phyloP scores from a whole-genome alignment of 495 filamentous ascomycete genomes.

The Podospora pseudopauciseta region DNA sequence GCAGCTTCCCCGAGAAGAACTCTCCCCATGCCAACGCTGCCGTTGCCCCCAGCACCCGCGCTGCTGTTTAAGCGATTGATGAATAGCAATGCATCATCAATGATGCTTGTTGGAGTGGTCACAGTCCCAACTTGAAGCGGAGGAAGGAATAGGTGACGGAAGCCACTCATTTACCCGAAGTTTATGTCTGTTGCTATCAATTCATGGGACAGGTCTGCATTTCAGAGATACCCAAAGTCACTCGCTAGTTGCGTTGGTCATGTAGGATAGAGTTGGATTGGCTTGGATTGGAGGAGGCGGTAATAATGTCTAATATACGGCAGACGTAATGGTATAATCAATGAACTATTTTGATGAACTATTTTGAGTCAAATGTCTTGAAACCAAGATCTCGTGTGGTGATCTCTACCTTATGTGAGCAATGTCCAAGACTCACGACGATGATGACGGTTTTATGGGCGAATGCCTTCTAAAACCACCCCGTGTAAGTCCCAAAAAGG shows the following conservation, averaged over 20 bases:
- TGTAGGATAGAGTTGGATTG: not conserved
- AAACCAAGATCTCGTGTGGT: too few relatives aligned
- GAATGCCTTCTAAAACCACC: not conserved
- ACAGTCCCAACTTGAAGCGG: not conserved
- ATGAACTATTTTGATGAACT: not conserved
- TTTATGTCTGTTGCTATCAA: not conserved
- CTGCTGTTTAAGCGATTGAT: conserved; percentile 11
- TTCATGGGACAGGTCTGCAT: not conserved
- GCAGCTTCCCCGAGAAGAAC: conserved; percentile 46
- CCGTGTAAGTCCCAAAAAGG: not conserved
- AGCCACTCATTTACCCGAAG: not conserved
- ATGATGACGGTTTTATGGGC: too few relatives aligned
- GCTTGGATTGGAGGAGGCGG: not conserved
- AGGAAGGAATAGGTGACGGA: not conserved
- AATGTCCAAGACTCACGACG: too few relatives aligned
- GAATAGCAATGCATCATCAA: not conserved
- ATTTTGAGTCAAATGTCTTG: too few relatives aligned
- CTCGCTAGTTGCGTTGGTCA: not conserved
- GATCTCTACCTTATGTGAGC: too few relatives aligned
- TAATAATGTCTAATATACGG: not conserved
- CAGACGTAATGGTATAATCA: not conserved
- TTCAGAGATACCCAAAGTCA: not conserved
- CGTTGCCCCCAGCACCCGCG: not conserved
- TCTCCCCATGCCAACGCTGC: conserved; percentile 23
- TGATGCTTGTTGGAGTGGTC: not conserved